Conservation (phyloP, 1,139 yeast genomes). For the Saccharomyces pastorianus region DNA sequence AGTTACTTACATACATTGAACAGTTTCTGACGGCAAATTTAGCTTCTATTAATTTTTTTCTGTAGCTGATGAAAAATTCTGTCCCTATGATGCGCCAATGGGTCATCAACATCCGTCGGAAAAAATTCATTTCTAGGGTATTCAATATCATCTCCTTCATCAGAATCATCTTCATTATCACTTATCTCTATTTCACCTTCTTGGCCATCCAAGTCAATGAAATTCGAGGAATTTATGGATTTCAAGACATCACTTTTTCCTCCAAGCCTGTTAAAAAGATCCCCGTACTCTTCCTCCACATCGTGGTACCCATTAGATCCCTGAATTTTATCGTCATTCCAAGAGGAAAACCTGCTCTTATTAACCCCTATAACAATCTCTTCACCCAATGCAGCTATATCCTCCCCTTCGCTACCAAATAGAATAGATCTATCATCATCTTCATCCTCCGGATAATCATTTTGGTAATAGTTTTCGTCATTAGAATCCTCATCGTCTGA, state of each 20-base stretch:
- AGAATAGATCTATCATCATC: conserved; percentile 44
- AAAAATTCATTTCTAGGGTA: conserved; percentile 44
- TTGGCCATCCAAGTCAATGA: conserved; percentile 23
- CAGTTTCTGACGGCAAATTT: conserved; percentile 9
- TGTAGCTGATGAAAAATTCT: conserved; percentile 50
- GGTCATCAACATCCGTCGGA: conserved; percentile 48
- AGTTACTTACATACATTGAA: background rate
- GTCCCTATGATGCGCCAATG: conserved; percentile 56
- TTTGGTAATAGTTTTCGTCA: conserved; percentile 85
- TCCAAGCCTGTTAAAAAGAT: conserved; percentile 30
- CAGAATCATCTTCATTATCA: conserved; percentile 30
- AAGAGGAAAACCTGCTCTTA: conserved; percentile 1
- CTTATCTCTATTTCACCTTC: conserved; percentile 16
- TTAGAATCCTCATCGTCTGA: conserved; percentile 72
- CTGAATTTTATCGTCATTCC: background rate
- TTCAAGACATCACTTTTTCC: conserved; percentile 26
- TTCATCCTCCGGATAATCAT: conserved; percentile 93
- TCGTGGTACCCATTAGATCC: background rate
- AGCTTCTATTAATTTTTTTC: conserved; percentile 42
- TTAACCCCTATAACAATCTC: conserved; percentile 4
- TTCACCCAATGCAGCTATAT: conserved; percentile 15
- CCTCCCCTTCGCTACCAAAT: conserved; percentile 34
- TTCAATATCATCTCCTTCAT: conserved; percentile 29
- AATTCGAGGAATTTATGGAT: conserved; percentile 18
- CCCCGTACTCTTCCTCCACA: conserved; percentile 17